A percentile compares a stretch with the other conserved stretches of the same genome.
Conservation (phyloP, 148 eudicot species). For the Camellia granthamiana region DNA sequence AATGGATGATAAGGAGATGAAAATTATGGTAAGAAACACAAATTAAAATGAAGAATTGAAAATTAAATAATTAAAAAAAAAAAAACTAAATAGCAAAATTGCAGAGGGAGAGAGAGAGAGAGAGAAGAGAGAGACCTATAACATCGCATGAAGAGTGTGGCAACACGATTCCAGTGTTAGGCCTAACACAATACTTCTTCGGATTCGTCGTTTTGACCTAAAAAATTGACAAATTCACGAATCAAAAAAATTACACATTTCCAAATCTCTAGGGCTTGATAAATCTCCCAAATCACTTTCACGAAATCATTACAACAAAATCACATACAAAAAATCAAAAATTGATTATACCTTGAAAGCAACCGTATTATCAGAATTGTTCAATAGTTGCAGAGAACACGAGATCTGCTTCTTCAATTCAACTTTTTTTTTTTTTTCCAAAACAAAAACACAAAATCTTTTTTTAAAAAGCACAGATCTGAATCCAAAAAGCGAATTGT, state of each 20-base stretch:
- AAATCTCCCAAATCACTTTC: neutral
- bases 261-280: constrained; percentile 2
- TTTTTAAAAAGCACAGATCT: constrained; percentile 15
- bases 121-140: constrained; percentile 37
- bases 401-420: constrained; percentile 97
- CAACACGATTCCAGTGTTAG: constrained; percentile 75
- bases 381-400: constrained; percentile 59
- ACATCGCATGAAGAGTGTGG: constrained; percentile 75
- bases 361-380: constrained; percentile 67
- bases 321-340: neutral
- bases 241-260: neutral
- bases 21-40: neutral
- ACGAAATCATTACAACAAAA: neutral
- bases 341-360: constrained; percentile 73
- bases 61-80: neutral
- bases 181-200: constrained; percentile 82
- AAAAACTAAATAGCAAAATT: neutral
- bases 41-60: neutral
- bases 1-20: neutral
- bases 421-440: constrained; percentile 30
- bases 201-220: constrained; percentile 95
- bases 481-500: constrained; percentile 9
- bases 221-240: constrained; percentile 14
- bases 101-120: neutral
- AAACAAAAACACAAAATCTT: constrained; percentile 13